Base-by-base conservation (phyloP, 2,329 filamentous ascomycete genomes). In the Aspergillus cejpii region DNA sequence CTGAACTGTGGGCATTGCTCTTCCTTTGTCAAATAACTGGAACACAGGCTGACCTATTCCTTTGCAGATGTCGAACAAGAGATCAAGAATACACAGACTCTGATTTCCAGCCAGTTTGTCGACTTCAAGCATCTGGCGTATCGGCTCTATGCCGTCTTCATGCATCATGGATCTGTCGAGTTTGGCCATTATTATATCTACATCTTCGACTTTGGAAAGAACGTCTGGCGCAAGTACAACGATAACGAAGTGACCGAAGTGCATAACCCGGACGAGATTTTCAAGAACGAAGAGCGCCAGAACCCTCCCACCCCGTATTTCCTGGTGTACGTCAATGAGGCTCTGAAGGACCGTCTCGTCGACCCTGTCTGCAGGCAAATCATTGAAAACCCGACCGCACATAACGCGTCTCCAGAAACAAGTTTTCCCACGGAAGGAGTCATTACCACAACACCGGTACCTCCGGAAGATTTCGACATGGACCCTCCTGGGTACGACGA, bases 171-270 rank as follows among this genome's bases (percentile, higher is more conserved):
- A 23, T 69, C 67, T 21, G 76, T 83, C 31, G 77, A 75, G 36
- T 83, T 83, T 37, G 92, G 92, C 0, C 92, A 98, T 66, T 98
- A 97, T 69, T 96, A 88, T 84, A 88, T 96, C 36, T 96, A 90
- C 77, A 94, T 98, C 52, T 86, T 83, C 60, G 92, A 97, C 69
- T 94, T 94, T 64, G 78, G 83, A 52, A 78, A 80, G 37, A 71
- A 81, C 27, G 73, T 90, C 15, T 98, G 92, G 90, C 83, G 89
- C 45, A 88, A 87, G 60, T 98, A 96, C 74, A 98, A 98, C 62
- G 92, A 98, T 59, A 84, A 84, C 43, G 77, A 76, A 12, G 89
- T 98, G 19, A 83, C 79, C 2, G 80, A 86, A 51, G 77, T 81
- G 20, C 71, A 74, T 11, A 77, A 86, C 56, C 74, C 78, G 6